phyloP scores from a whole-genome alignment of 805 yeast species.

The Scheffersomyces amazonensis region DNA sequence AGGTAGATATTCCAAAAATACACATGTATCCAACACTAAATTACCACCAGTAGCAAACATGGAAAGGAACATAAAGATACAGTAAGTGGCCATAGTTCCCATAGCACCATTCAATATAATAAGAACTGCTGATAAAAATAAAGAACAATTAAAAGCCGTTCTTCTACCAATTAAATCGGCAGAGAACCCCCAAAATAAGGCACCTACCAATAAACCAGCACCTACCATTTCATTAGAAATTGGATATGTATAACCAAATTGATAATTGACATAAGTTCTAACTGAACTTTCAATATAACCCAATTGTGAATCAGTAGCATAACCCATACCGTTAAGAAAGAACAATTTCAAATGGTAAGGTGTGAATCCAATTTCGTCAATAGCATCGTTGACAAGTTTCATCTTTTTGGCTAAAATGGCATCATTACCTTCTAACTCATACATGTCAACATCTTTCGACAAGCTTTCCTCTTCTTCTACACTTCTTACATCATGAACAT shows the following conservation, averaged over 20 bases:
- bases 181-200: slow-evolving; percentile 54
- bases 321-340: slow-evolving; percentile 35
- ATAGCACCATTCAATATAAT: slow-evolving; percentile 55
- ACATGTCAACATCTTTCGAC: slow-evolving; percentile 10
- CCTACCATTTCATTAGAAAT: slow-evolving; percentile 24
- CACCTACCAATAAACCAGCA: slow-evolving; percentile 49
- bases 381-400: slow-evolving; percentile 47
- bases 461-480: background rate
- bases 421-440: slow-evolving; percentile 24
- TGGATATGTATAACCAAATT: slow-evolving; percentile 22
- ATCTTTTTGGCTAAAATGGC: slow-evolving; percentile 37
- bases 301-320: slow-evolving; percentile 31
- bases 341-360: slow-evolving; percentile 32
- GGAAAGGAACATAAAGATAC: slow-evolving; percentile 44
- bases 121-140: slow-evolving; percentile 47
- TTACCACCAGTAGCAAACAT: slow-evolving; percentile 56
- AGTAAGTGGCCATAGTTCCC: slow-evolving; percentile 47
- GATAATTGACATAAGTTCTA: slow-evolving; percentile 22
- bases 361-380: slow-evolving; percentile 54
- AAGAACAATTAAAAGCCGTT: slow-evolving; percentile 48
- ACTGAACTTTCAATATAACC: slow-evolving; percentile 21
- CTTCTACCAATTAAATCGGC: slow-evolving; percentile 56
- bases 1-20: slow-evolving; percentile 53
- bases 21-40: slow-evolving; percentile 52
- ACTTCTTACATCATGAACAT: background rate